A percentile compares a stretch with the other conserved stretches of the same genome.
These are phyloP conservation scores for Golubevia pallescens DNA, from an alignment of 1,284 basidiomycete species.

Conservation along the genomic window DNA sequence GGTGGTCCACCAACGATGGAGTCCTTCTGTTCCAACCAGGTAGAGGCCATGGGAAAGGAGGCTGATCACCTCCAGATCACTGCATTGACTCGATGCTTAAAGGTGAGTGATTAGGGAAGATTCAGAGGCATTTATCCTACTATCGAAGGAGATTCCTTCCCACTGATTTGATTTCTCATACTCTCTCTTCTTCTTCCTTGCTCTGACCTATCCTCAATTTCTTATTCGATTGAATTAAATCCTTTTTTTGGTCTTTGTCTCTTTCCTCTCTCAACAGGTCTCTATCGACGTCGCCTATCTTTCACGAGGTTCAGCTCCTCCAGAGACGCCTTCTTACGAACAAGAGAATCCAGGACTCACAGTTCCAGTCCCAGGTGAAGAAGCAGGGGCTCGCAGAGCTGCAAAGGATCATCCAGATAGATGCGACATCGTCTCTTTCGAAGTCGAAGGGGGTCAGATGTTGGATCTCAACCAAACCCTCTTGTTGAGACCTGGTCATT, in stretches of 20 bases:
- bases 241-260: background rate
- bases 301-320: constrained; percentile 28
- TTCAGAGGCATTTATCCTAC: too few relatives aligned
- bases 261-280: constrained; percentile 26
- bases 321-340: constrained; percentile 18
- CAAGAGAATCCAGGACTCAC: background rate
- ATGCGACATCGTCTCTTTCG: constrained; percentile 47
- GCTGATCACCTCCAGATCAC: constrained; percentile 58
- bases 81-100: constrained; percentile 10
- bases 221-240: background rate
- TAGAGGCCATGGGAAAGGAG: constrained; percentile 54
- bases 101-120: background rate
- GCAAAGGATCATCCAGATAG: constrained; percentile 21
- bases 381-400: constrained; percentile 12
- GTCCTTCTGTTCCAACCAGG: constrained; percentile 39
- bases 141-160: too few relatives aligned
- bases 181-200: background rate
- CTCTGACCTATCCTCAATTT: constrained; percentile 14
- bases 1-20: constrained; percentile 30
- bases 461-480: constrained; percentile 11
- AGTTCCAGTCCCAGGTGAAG: constrained; percentile 19
- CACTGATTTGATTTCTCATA: background rate
- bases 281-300: constrained; percentile 51
- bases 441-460: constrained; percentile 39
- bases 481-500: constrained; percentile 39